Percentiles rank a stretch among this genome's conserved stretches.
These are phyloP conservation scores for Ceratocystis variospora DNA, from an alignment of 2,329 filamentous ascomycete genomes.

Conservation along the genomic window DNA sequence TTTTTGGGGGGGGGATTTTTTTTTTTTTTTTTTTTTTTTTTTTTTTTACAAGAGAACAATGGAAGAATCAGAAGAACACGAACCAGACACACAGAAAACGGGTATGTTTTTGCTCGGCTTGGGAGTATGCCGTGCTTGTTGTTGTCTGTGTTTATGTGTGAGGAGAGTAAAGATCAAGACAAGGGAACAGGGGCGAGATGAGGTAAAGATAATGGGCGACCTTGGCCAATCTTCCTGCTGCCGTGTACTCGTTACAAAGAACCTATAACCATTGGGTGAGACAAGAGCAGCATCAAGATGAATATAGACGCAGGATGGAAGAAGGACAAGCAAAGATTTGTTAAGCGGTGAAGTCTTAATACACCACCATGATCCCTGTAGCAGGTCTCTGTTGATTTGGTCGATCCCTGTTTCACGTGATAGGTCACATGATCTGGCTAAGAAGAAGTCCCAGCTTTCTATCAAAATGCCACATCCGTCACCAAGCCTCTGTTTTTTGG, in stretches of 20 bases:
- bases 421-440: background rate
- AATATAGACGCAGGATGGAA: background rate
- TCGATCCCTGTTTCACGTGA: background rate
- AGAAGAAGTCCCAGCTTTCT: background rate
- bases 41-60: background rate
- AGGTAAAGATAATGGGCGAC: too few relatives aligned
- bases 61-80: background rate
- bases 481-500: background rate
- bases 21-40: background rate
- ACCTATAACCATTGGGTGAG: background rate
- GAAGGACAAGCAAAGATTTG: background rate
- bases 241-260: background rate
- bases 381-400: background rate
- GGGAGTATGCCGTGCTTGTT: too few relatives aligned
- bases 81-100: background rate
- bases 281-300: background rate
- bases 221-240: too few relatives aligned
- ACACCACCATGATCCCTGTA: background rate
- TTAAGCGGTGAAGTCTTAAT: background rate
- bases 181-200: too few relatives aligned
- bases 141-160: too few relatives aligned
- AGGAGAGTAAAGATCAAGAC: too few relatives aligned
- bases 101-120: too few relatives aligned
- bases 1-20: too few relatives aligned
- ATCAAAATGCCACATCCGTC: background rate